Conservation (phyloP, 2,329 filamentous ascomycete genomes). For the Cladophialophora immunda region DNA sequence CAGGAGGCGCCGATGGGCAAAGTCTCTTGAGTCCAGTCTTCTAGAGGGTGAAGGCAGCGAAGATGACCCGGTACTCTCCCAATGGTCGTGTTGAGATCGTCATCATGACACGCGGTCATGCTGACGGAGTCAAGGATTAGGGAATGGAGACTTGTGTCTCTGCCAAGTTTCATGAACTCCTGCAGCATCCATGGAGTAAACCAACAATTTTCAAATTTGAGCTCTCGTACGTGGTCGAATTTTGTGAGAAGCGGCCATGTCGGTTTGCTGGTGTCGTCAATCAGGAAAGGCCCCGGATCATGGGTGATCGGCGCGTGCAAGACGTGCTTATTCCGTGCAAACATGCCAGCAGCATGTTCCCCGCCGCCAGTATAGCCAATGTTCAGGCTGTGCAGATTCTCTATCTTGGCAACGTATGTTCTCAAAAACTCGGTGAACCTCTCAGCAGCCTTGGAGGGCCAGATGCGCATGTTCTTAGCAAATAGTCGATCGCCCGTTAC, state of each 20-base stretch:
- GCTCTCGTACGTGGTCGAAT: conserved; percentile 65
- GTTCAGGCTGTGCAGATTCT: conserved; percentile 65
- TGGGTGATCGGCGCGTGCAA: conserved; percentile 63
- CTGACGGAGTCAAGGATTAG: conserved; percentile 72
- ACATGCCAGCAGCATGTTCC: conserved; percentile 69
- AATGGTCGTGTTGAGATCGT: conserved; percentile 21
- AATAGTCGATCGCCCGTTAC: conserved; percentile 61
- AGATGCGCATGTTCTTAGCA: conserved; percentile 59
- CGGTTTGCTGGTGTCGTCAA: conserved; percentile 13
- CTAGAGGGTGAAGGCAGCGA: conserved; percentile 29
- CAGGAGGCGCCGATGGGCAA: conserved; percentile 58
- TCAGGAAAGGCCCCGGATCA: conserved; percentile 32
- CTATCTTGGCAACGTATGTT: conserved; percentile 57
- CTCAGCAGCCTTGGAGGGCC: conserved; percentile 61
- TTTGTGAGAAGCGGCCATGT: conserved; percentile 51
- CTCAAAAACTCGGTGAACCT: conserved; percentile 64
- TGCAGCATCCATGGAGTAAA: conserved; percentile 66
- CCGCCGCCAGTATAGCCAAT: conserved; percentile 75
- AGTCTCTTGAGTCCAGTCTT: conserved; percentile 45
- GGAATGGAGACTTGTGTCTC: conserved; percentile 57
- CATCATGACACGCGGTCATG: conserved; percentile 58
- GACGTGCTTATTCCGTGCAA: conserved; percentile 69
- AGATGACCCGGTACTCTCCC: conserved; percentile 27
- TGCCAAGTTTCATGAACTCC: conserved; percentile 61
- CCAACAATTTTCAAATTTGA: conserved; percentile 76